Evolutionary conservation across 768 basidiomycete genomes (phyloP).

Genomic region (Termitomyces heimii): DNA sequence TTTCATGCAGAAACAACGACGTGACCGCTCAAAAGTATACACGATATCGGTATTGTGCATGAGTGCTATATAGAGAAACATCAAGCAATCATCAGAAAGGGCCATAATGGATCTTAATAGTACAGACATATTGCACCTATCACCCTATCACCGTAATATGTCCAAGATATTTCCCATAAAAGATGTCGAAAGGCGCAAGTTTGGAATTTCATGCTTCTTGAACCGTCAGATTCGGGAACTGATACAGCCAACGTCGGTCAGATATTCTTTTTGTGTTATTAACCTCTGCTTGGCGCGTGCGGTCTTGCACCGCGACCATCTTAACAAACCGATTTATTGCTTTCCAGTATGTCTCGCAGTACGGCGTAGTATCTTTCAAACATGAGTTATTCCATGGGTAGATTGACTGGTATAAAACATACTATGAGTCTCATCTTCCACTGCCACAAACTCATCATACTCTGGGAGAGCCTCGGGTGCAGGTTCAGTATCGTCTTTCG

Average conservation of each 20-base stretch:
- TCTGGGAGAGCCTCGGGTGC: constrained; percentile 14
- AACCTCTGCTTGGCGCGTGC: too few relatives aligned
- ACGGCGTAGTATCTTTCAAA: neutral
- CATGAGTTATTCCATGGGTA: neutral
- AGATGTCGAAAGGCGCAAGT: neutral
- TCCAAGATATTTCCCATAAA: neutral
- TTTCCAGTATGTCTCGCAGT: neutral
- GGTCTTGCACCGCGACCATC: neutral
- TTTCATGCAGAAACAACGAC: neutral
- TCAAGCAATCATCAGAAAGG: neutral
- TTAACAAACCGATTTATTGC: neutral
- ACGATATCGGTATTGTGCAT: neutral
- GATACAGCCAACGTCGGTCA: constrained; percentile 5
- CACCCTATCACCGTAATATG: neutral
- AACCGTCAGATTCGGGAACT: neutral
- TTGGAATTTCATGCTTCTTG: neutral
- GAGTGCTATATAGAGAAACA: neutral
- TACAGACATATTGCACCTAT: too few relatives aligned
- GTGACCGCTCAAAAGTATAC: neutral
- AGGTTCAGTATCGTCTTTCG: constrained; percentile 14
- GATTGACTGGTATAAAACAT: constrained; percentile 7
- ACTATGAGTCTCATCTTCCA: constrained; percentile 35
- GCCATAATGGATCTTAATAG: neutral
- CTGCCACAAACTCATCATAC: constrained; percentile 24
- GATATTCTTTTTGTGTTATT: neutral